Evolutionary conservation across 2,329 filamentous ascomycete genomes (phyloP), one percentile per base, ranked within the genome.

Genomic region (Amauroascus verrucosus): DNA sequence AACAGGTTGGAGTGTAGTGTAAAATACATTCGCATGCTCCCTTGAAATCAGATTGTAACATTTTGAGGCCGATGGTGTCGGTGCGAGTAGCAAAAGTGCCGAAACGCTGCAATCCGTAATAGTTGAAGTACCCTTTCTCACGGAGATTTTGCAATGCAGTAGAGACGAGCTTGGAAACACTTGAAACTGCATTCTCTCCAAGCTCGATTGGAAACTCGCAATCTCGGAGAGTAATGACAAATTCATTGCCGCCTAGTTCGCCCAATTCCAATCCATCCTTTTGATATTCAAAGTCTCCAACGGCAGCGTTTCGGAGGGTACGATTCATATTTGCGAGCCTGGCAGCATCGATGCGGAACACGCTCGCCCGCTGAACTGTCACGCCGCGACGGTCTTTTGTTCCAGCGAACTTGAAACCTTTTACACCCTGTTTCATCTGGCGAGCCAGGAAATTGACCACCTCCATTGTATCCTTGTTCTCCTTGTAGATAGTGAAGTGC

Each of bases 401-500:
- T 7, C 90, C 90, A 2, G 90, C 88, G 62, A 95, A 91, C 54
- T 81, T 77, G 61, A 90, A 86, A 24, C 79, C 76, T 65, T 86
- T 89, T 2, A 77, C 65, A 38, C 77, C 77, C 58, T 86, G 75
- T 64, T 84, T 86, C 58, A 95, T 71, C 58, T 85, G 78, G 41
- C 84, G 84, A 0, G 84, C 81, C 38, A 96, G 78, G 63, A 85
- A 87, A 51, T 81, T 84, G 51, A 94, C 77, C 0, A 88, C 84
- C 62, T 96, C 90, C 86, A 95, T 94, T 1, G 90, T 96, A 65
- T 96, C 90, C 65, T 91, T 90, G 72, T 96, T 96, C 72, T 95
- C 90, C 72, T 96, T 96, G 79, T 91, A 94, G 49, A 96, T 76
- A 0, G 87, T 91, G 67, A 95, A 95, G 67, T 95, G 89, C 13